A percentile compares a stretch with the other conserved stretches of the same genome.
Evolutionary conservation across 2,329 filamentous ascomycete species (phyloP).

Genomic region (Colletotrichum agaves): DNA sequence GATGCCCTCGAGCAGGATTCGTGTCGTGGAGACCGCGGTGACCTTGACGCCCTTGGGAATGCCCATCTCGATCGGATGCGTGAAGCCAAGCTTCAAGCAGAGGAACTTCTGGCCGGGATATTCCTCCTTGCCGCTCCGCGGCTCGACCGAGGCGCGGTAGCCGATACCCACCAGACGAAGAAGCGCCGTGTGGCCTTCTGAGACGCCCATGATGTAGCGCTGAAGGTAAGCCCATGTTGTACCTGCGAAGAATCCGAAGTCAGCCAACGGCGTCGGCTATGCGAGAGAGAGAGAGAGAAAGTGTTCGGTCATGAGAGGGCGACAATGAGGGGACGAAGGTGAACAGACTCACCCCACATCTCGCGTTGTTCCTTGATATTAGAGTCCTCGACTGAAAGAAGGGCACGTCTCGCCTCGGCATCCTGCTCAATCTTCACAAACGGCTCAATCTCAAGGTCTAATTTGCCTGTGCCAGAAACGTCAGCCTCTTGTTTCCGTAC

Average conservation of each 20-base stretch:
- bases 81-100: slow-evolving; percentile 94
- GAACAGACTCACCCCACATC: slow-evolving; percentile 84
- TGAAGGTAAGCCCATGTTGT: slow-evolving; percentile 90
- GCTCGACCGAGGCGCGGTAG: slow-evolving; percentile 89
- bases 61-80: slow-evolving; percentile 91
- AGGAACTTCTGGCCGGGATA: slow-evolving; percentile 90
- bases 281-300: not conserved
- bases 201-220: slow-evolving; percentile 92
- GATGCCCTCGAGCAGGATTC: slow-evolving; percentile 88
- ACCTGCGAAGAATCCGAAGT: slow-evolving; percentile 60
- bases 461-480: slow-evolving; percentile 65
- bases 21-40: slow-evolving; percentile 88
- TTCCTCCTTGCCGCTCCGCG: slow-evolving; percentile 76
- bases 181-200: slow-evolving; percentile 94
- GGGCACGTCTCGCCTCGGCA: slow-evolving; percentile 68
- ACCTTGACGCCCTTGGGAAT: slow-evolving; percentile 87
- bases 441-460: slow-evolving; percentile 81
- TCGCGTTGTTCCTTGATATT: slow-evolving; percentile 80
- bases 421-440: slow-evolving; percentile 81
- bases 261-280: not conserved
- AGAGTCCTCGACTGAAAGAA: slow-evolving; percentile 76
- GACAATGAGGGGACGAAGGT: not conserved
- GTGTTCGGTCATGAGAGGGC: not conserved
- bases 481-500: slow-evolving; percentile 8
- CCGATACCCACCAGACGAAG: slow-evolving; percentile 94